These are phyloP conservation scores for Durio zibethinus DNA, from an alignment of 345 rosid genomes.

Conservation along the genomic window DNA sequence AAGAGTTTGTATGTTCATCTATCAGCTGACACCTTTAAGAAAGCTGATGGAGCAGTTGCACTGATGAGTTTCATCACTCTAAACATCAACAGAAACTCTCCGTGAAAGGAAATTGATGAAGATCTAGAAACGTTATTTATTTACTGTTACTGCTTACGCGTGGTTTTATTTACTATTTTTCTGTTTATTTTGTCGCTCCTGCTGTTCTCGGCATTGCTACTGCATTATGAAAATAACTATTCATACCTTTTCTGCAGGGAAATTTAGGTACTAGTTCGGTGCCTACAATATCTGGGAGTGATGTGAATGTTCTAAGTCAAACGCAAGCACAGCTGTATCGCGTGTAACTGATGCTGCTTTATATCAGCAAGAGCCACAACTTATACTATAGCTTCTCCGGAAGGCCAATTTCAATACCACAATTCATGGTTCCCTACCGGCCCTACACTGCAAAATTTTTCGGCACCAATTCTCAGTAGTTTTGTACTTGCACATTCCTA, in stretches of 20 bases:
- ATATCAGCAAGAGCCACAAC: constrained; percentile 34
- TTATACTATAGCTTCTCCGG: constrained; percentile 38
- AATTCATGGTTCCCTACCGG: constrained; percentile 39
- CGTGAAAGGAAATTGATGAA: not conserved
- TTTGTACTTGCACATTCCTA: constrained; percentile 29
- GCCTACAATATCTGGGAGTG: constrained; percentile 36
- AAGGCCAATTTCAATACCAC: constrained; percentile 50
- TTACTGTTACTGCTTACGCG: not conserved
- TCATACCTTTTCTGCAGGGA: constrained; percentile 43
- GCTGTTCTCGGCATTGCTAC: not conserved
- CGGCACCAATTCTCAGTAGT: constrained; percentile 36
- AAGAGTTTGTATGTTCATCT: constrained; percentile 63
- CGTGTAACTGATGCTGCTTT: constrained; percentile 14
- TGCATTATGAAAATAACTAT: constrained; percentile 5
- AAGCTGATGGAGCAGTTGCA: constrained; percentile 85
- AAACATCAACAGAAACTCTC: not conserved
- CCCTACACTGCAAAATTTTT: constrained; percentile 31
- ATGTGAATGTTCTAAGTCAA: constrained; percentile 33
- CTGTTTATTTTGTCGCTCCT: not conserved
- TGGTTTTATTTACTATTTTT: not conserved
- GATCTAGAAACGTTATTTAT: constrained; percentile 6
- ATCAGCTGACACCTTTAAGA: constrained; percentile 79
- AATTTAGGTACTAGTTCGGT: constrained; percentile 45
- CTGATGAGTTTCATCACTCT: constrained; percentile 52
- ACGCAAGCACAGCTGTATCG: constrained; percentile 26